Conservation (phyloP, 345 rosid species). For the Anacardium occidentale region DNA sequence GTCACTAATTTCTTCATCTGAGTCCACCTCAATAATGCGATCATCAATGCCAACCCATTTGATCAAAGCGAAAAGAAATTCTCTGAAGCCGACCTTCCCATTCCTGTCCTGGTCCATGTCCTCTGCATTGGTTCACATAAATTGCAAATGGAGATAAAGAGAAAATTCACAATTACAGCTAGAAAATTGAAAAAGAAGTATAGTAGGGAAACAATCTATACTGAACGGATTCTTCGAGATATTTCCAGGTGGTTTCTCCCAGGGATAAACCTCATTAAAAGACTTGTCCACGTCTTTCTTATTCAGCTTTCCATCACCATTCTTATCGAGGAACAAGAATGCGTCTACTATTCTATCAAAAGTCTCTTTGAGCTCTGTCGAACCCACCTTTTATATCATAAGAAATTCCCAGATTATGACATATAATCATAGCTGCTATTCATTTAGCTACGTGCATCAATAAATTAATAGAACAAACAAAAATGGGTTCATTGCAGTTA, state of each 20-base stretch:
- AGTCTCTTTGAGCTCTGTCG: conserved; percentile 56
- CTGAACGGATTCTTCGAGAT: conserved; percentile 68
- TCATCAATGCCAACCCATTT: conserved; percentile 66
- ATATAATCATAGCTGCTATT: neutral
- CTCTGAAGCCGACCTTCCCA: conserved; percentile 77
- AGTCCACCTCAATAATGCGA: conserved; percentile 4
- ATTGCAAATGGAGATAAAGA: conserved; percentile 16
- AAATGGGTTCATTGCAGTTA: conserved; percentile 22
- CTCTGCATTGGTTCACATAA: conserved; percentile 46
- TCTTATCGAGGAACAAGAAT: conserved; percentile 77
- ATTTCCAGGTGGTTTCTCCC: conserved; percentile 70
- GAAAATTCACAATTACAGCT: neutral
- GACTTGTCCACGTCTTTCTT: conserved; percentile 68
- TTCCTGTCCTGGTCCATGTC: conserved; percentile 89
- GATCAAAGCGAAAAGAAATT: conserved; percentile 73
- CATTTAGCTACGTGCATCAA: neutral
- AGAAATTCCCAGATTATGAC: conserved; percentile 25
- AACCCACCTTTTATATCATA: conserved; percentile 41
- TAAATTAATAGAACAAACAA: neutral
- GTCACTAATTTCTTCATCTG: conserved; percentile 32
- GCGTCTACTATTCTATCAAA: conserved; percentile 73
- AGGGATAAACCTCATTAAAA: conserved; percentile 57
- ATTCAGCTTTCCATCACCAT: conserved; percentile 73
- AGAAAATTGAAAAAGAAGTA: neutral
- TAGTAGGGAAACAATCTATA: conserved; percentile 29